Evolutionary conservation across 768 basidiomycete genomes (phyloP).

Genomic region (Dioszegia aurantiaca): DNA sequence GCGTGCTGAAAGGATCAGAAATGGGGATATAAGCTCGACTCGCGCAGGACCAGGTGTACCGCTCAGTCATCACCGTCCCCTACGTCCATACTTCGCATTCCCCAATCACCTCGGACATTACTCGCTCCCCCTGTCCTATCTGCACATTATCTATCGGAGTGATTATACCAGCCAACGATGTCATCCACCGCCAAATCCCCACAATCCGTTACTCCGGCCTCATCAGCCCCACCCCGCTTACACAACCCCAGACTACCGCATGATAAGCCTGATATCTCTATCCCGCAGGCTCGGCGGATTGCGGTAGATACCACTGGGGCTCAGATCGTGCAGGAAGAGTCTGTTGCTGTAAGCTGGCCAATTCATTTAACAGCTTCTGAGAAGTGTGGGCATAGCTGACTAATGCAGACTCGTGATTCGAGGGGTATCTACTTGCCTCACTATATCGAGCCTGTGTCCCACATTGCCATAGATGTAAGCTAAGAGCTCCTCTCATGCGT

Average conservation of each 20-base stretch:
- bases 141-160: too few relatives aligned
- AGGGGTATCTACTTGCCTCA: constrained; percentile 96
- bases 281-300: constrained; percentile 80
- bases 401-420: constrained; percentile 64
- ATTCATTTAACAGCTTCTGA: constrained; percentile 1
- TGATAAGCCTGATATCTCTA: constrained; percentile 50
- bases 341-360: constrained; percentile 69
- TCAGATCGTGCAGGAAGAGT: constrained; percentile 87
- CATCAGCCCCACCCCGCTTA: constrained; percentile 4
- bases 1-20: too few relatives aligned
- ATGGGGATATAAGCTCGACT: too few relatives aligned
- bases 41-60: background rate
- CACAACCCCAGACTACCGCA: constrained; percentile 4
- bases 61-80: background rate
- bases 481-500: background rate
- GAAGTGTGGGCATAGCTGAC: constrained; percentile 12
- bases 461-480: constrained; percentile 95
- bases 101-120: too few relatives aligned
- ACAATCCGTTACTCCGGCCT: background rate
- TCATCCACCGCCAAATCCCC: too few relatives aligned
- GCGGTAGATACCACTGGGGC: constrained; percentile 94
- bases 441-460: constrained; percentile 94
- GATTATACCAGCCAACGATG: too few relatives aligned
- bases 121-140: too few relatives aligned
- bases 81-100: background rate